Evolutionary conservation across 1,139 yeast genomes (phyloP), one percentile per base, ranked within the genome.

Genomic region (Nadsonia commutata): DNA sequence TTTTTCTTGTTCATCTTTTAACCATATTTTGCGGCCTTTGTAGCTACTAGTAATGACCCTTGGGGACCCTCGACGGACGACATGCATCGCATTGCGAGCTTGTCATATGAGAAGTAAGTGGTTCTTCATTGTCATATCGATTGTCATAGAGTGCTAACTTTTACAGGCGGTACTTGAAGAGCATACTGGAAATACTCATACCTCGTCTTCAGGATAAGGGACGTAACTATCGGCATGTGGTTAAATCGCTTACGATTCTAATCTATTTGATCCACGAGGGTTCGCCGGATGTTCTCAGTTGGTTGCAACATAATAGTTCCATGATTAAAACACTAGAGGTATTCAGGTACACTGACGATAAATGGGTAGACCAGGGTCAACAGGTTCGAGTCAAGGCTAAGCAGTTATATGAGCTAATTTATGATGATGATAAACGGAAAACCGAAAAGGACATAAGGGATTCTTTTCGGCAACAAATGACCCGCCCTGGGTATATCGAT

Each of bases 181-280:
- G 23, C 9, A 21, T 90, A 41, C 82, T 90, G 94, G 97, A 88
- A 57, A 86, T 90, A 84, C 64, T 90, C 43, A 97, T 88, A 64
- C 78, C 88, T 53, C 73, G 98, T 51, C 68, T 90, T 54, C 90
- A 90, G 58, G 98, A 90, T 58, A 88, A 88, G 67, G 98, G 98
- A 48, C 90, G 86, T 62, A 83, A 90, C 64, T 90, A 98, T 97
- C 75, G 95, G 52, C 98, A 90, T 62, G 88, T 90, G 39, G 90
- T 94, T 50, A 90, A 90, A 51, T 63, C 62, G 1, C 69, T 90
- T 53, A 83, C 95, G 1, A 80, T 90, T 11, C 70, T 90, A 55
- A 96, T 88, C 56, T 90, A 80, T 61, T 69, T 88, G 51, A 86
- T 88, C 19, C 75, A 94, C 52, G 75, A 72, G 51, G 98, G 97